These are phyloP conservation scores for Cryptomeria japonica DNA, from an alignment of 75 land plant species.

Conservation along the genomic window DNA sequence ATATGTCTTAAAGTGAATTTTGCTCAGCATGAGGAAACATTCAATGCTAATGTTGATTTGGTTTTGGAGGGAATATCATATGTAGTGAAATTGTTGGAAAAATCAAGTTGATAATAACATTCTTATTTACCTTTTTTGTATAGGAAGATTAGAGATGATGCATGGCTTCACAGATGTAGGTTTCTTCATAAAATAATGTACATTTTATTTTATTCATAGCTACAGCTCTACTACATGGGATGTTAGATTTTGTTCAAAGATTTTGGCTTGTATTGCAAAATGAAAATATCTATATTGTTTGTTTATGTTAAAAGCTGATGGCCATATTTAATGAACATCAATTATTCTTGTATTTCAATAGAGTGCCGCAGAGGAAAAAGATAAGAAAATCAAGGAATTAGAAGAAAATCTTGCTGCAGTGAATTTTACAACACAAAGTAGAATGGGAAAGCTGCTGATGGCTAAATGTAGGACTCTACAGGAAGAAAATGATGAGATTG, in stretches of 20 bases:
- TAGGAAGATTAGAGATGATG: not conserved
- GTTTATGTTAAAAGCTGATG: not conserved
- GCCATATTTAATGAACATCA: not conserved
- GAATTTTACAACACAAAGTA: slow-evolving; percentile 85
- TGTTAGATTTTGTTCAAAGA: not conserved
- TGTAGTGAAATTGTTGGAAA: not conserved
- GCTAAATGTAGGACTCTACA: slow-evolving; percentile 95
- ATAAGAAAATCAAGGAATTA: slow-evolving; percentile 86
- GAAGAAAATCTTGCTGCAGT: slow-evolving; percentile 83
- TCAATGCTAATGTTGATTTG: not conserved
- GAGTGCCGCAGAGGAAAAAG: slow-evolving; percentile 89
- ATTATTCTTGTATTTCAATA: slow-evolving; percentile 17
- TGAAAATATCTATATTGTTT: not conserved
- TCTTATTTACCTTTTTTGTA: not conserved
- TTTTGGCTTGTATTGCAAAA: slow-evolving; percentile 8
- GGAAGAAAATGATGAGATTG: slow-evolving; percentile 98
- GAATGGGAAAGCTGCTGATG: slow-evolving; percentile 89
- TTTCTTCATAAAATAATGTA: not conserved
- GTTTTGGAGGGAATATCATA: not conserved
- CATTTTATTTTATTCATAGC: not conserved
- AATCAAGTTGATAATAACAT: not conserved
- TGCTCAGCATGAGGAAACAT: not conserved
- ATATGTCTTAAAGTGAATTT: not conserved
- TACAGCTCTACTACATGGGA: not conserved
- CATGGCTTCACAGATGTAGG: not conserved